A percentile compares a stretch with the other conserved stretches of the same genome.
Conservation (phyloP, 768 basidiomycete genomes). For the Pulveroboletus ravenelii region DNA sequence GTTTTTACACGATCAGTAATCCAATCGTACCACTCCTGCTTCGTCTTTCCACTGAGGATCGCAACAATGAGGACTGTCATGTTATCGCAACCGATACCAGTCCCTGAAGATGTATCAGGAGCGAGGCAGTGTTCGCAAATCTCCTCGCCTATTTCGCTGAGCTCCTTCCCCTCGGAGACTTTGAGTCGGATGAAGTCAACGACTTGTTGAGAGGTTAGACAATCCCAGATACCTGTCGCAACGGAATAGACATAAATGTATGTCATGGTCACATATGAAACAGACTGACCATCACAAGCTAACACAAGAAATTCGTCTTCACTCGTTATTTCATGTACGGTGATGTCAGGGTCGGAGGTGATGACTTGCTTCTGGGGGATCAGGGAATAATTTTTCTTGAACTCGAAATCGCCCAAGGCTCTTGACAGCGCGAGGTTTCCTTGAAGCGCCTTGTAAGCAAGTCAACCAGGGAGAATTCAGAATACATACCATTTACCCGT, state of each 20-base stretch:
- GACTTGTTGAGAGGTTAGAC: slow-evolving; percentile 87
- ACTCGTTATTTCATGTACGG: slow-evolving; percentile 67
- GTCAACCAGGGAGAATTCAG: neutral
- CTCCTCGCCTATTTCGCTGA: slow-evolving; percentile 81
- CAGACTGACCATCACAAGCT: slow-evolving; percentile 85
- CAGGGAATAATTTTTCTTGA: slow-evolving; percentile 87
- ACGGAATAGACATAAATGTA: slow-evolving; percentile 4
- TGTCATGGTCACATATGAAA: neutral
- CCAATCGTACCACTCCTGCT: slow-evolving; percentile 92
- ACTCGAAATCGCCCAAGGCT: slow-evolving; percentile 96
- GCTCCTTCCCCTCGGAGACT: slow-evolving; percentile 71
- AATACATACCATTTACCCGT: slow-evolving; percentile 83
- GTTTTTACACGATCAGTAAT: slow-evolving; percentile 75
- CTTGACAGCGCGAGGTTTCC: slow-evolving; percentile 94
- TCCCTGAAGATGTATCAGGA: slow-evolving; percentile 84
- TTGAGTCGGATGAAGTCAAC: slow-evolving; percentile 83
- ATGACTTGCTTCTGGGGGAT: slow-evolving; percentile 89
- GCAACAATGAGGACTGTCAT: slow-evolving; percentile 96
- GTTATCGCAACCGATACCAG: slow-evolving; percentile 97
- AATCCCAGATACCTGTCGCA: slow-evolving; percentile 92
- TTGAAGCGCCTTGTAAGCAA: slow-evolving; percentile 27
- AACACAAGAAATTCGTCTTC: slow-evolving; percentile 97
- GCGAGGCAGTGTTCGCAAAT: slow-evolving; percentile 93
- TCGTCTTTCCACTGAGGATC: slow-evolving; percentile 78
- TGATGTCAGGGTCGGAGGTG: slow-evolving; percentile 91